Evolutionary conservation across 257 asterid species (phyloP), one percentile per base, ranked within the genome.

Genomic region (Ophiorrhiza pumila): DNA sequence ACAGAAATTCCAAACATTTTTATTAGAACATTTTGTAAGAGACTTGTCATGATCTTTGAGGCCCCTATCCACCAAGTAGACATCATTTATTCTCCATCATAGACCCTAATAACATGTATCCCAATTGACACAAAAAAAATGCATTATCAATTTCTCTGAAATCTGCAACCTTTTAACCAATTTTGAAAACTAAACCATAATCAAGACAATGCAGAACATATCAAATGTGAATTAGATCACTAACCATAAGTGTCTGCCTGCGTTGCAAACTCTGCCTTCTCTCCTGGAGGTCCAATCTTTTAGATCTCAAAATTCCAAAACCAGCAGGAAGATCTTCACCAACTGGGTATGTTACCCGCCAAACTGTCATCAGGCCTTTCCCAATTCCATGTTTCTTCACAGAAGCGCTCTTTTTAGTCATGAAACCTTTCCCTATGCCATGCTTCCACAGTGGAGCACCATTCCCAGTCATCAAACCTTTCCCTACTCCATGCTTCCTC

Each of bases 341-440:
- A 72, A 76, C 76, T 46, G 88, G 86, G 77, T 83, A 75, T 65
- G 72, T 73, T 67, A 61, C 76, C 77, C 57, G 86, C 84, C 85
- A 78, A 74, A 78, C 82, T 13, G 90, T 80, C 92, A 93, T 89
- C 73, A 83, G 83, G 63, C 96, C 97, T 86, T 94, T 94, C 68
- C 96, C 97, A 53, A 76, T 75, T 65, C 96, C 97, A 76, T 85
- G 87, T 73, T 76, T 79, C 80, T 56, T 77, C 39, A 63, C 59
- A 52, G 82, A 78, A 76, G 80, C 69, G 75, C 42, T 74, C 60
- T 74, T 85, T 74, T 57, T 41, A 5, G 87, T 77, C 89, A 91
- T 84, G 72, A 83, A 83, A 65, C 97, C 97, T 85, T 94, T 94
- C 74, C 96, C 97, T 39, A 69, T 76, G 47, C 96, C 96, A 74